These are phyloP conservation scores for Odontarrhena argentea DNA, from an alignment of 345 rosid genomes.

Conservation along the genomic window DNA sequence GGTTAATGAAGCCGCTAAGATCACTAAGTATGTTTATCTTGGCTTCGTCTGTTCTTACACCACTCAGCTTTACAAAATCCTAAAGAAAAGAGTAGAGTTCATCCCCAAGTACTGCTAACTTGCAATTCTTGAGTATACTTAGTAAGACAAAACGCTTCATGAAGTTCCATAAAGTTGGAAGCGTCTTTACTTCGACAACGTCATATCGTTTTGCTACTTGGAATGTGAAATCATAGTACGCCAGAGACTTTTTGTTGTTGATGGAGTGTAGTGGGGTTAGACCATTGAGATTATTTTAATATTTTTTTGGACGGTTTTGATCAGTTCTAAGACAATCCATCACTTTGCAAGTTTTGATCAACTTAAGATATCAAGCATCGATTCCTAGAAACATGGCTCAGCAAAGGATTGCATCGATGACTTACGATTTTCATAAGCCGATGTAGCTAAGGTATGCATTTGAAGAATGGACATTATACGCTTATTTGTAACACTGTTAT, in stretches of 20 bases:
- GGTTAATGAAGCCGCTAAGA: too few relatives aligned
- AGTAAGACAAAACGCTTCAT: slow-evolving; percentile 48
- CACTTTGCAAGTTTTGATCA: slow-evolving; percentile 76
- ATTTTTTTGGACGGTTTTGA: slow-evolving; percentile 1
- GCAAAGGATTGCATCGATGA: slow-evolving; percentile 57
- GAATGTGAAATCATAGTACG: neutral
- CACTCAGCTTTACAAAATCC: slow-evolving; percentile 46
- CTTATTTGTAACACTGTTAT: neutral
- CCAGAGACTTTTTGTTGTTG: too few relatives aligned
- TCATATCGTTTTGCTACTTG: slow-evolving; percentile 45
- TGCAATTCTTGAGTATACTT: slow-evolving; percentile 38
- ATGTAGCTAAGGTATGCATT: slow-evolving; percentile 60
- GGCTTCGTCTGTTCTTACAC: too few relatives aligned
- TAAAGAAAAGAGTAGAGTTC: slow-evolving; percentile 28
- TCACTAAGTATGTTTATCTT: too few relatives aligned
- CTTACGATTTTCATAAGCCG: slow-evolving; percentile 58
- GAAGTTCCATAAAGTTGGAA: slow-evolving; percentile 79
- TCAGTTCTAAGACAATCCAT: slow-evolving; percentile 64
- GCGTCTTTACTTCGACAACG: slow-evolving; percentile 71
- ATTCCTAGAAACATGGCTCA: slow-evolving; percentile 73
- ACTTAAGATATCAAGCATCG: slow-evolving; percentile 74
- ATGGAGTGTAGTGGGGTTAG: too few relatives aligned
- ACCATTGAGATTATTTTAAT: neutral
- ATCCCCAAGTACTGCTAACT: neutral
- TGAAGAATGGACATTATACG: slow-evolving; percentile 3